Conservation (phyloP, 2,329 filamentous ascomycete species). For the Penicillium sp. region DNA sequence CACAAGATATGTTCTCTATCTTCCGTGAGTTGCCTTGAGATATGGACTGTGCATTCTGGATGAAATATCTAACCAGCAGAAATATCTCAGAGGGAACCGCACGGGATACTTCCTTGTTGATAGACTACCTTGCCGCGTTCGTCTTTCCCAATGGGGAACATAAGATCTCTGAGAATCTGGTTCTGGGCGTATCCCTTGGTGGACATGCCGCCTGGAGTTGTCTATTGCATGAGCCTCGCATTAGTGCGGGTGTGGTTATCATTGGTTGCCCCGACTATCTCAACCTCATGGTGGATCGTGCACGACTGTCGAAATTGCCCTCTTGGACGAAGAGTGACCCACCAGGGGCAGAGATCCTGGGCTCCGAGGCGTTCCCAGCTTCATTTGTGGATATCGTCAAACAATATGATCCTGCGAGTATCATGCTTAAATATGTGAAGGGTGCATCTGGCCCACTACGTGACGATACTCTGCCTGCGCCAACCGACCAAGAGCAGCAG, state of each 20-base stretch:
- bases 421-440: conserved; percentile 61
- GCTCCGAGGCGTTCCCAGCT: conserved; percentile 73
- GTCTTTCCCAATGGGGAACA: conserved; percentile 58
- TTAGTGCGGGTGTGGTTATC: conserved; percentile 74
- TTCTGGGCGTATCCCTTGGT: conserved; percentile 80
- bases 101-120: conserved; percentile 70
- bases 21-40: conserved; percentile 54
- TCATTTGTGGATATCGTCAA: conserved; percentile 64
- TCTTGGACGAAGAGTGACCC: conserved; percentile 59
- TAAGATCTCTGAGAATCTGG: conserved; percentile 63
- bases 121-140: conserved; percentile 76
- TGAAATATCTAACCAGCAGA: background rate
- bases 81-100: conserved; percentile 60
- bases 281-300: conserved; percentile 76
- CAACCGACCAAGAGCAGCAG: conserved; percentile 45
- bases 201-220: conserved; percentile 86
- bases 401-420: conserved; percentile 70
- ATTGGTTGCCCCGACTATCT: conserved; percentile 90
- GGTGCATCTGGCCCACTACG: conserved; percentile 27
- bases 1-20: conserved; percentile 85
- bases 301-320: conserved; percentile 64
- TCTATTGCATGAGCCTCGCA: conserved; percentile 72
- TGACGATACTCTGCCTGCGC: conserved; percentile 34
- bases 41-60: background rate
- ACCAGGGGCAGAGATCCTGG: conserved; percentile 65